A percentile compares a stretch with the other conserved stretches of the same genome.
Conservation (phyloP, 2,329 filamentous ascomycete genomes). For the Davidsoniella neocaledoniae region DNA sequence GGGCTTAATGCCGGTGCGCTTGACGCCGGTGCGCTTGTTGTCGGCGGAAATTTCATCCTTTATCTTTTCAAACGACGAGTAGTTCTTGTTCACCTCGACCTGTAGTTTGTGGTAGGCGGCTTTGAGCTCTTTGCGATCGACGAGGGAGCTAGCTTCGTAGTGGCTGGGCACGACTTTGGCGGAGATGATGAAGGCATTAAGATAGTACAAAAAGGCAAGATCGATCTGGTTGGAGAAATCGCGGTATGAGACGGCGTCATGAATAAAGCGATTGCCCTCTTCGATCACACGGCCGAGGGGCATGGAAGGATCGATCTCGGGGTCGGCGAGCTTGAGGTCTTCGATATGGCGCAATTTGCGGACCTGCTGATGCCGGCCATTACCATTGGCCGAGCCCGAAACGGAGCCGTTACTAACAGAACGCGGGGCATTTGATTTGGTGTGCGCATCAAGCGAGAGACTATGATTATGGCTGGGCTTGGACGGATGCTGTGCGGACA, state of each 20-base stretch:
- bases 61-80: conserved; percentile 36
- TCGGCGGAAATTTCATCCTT: conserved; percentile 45
- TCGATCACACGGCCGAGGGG: conserved; percentile 38
- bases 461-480: conserved; percentile 13
- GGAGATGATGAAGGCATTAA: conserved; percentile 64
- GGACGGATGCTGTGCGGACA: conserved; percentile 2
- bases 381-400: too few relatives aligned
- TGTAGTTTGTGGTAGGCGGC: conserved; percentile 33
- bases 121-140: conserved; percentile 33
- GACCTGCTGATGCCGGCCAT: conserved; percentile 7
- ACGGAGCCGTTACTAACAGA: not conserved
- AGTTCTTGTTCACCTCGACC: conserved; percentile 30
- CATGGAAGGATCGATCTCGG: conserved; percentile 30
- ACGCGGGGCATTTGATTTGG: conserved; percentile 17
- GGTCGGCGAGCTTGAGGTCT: conserved; percentile 29
- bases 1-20: conserved; percentile 20
- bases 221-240: conserved; percentile 48
- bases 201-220: conserved; percentile 65
- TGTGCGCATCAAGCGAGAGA: conserved; percentile 20
- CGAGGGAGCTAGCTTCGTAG: conserved; percentile 52
- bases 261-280: conserved; percentile 34
- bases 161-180: conserved; percentile 62
- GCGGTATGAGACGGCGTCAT: conserved; percentile 43
- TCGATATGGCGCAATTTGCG: conserved; percentile 35
- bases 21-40: conserved; percentile 44